Percentiles rank a stretch among this genome's conserved stretches.
Evolutionary conservation across 164 flowering plant species (phyloP).

Genomic region (Dillenia suffruticosa): DNA sequence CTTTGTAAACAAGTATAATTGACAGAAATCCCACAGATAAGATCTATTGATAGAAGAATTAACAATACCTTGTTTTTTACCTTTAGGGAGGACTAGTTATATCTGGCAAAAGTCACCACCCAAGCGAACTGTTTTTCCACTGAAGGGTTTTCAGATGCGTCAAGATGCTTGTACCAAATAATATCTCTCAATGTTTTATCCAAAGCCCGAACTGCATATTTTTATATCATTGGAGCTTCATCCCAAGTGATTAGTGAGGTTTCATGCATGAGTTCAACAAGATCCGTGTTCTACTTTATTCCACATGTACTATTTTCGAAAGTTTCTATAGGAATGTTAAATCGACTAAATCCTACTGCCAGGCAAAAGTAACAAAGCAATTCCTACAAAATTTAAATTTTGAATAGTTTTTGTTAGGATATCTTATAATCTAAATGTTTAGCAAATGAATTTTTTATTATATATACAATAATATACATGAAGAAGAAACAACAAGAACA

Average conservation of each 20-base stretch:
- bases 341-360: too few relatives aligned
- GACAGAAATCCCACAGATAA: neutral
- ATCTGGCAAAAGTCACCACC: constrained; percentile 8
- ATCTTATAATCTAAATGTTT: too few relatives aligned
- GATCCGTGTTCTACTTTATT: too few relatives aligned
- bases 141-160: neutral
- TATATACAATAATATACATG: neutral
- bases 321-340: too few relatives aligned
- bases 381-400: neutral
- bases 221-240: too few relatives aligned
- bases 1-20: neutral
- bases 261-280: too few relatives aligned
- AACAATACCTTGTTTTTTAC: constrained; percentile 1
- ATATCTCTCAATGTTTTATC: neutral
- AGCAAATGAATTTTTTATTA: too few relatives aligned
- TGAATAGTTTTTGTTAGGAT: neutral
- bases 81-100: constrained; percentile 4
- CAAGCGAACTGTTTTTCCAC: neutral
- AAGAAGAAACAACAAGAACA: neutral
- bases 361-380: neutral
- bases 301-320: too few relatives aligned
- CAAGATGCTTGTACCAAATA: neutral
- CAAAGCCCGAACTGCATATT: neutral
- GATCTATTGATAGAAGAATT: neutral
- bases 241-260: too few relatives aligned